A percentile compares a stretch with the other conserved stretches of the same genome.
These are phyloP conservation scores for Aspergillus homomorphus DNA, from an alignment of 495 filamentous ascomycete genomes.

Conservation along the genomic window DNA sequence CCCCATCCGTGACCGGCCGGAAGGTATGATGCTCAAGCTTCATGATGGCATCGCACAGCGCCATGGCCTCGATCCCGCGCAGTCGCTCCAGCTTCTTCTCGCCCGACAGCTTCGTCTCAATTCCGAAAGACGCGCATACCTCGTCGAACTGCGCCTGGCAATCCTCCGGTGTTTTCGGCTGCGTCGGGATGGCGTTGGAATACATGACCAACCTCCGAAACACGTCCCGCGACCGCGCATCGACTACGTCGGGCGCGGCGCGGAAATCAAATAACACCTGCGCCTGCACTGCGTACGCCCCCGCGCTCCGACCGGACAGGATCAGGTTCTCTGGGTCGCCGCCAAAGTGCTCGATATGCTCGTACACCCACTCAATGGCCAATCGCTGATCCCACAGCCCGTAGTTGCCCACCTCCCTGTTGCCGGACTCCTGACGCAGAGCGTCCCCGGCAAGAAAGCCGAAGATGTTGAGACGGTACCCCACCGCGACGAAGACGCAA, in stretches of 20 bases:
- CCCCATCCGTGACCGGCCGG: slow-evolving; percentile 40
- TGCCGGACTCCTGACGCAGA: slow-evolving; percentile 33
- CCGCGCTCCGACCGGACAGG: slow-evolving; percentile 58
- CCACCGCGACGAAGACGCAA: slow-evolving; percentile 55
- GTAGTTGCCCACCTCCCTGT: slow-evolving; percentile 53
- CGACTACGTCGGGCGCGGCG: slow-evolving; percentile 19
- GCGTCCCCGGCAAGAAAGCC: slow-evolving; percentile 55
- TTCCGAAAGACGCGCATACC: slow-evolving; percentile 36
- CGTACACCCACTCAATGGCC: slow-evolving; percentile 55
- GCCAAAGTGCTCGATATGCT: slow-evolving; percentile 54
- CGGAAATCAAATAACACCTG: slow-evolving; percentile 47
- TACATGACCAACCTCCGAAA: slow-evolving; percentile 42
- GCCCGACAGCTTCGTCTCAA: slow-evolving; percentile 25
- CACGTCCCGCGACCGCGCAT: slow-evolving; percentile 15
- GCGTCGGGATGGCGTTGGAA: slow-evolving; percentile 48
- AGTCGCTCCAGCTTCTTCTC: slow-evolving; percentile 36
- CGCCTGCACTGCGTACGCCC: slow-evolving; percentile 53
- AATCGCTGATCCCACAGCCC: slow-evolving; percentile 60
- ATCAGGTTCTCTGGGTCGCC: slow-evolving; percentile 59
- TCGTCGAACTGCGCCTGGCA: slow-evolving; percentile 49
- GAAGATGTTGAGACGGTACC: slow-evolving; percentile 60
- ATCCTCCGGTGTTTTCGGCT: slow-evolving; percentile 41
- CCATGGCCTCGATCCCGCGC: slow-evolving; percentile 26
- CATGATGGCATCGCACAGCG: slow-evolving; percentile 31
- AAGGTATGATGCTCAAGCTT: slow-evolving; percentile 42